Evolutionary conservation across 2,329 filamentous ascomycete species (phyloP).

Genomic region (Diaporthe destruens): DNA sequence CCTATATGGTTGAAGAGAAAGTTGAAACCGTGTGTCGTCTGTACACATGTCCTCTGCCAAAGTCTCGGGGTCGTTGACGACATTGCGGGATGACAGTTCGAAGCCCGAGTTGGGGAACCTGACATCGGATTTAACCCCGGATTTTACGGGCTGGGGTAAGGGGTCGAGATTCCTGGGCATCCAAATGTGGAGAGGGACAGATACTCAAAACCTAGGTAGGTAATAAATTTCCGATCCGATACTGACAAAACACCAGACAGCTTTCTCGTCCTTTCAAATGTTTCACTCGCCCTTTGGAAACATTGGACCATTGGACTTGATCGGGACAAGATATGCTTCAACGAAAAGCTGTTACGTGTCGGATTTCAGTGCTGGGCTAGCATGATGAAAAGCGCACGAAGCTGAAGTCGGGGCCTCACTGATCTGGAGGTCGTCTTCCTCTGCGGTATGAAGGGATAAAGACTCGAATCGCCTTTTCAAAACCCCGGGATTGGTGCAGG

Average conservation of each 20-base stretch:
- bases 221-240: background rate
- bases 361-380: background rate
- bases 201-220: too few relatives aligned
- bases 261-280: background rate
- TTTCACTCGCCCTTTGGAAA: background rate
- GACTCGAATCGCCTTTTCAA: background rate
- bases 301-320: background rate
- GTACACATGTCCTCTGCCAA: background rate
- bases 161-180: background rate
- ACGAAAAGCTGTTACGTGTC: background rate
- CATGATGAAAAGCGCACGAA: background rate
- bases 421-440: too few relatives aligned
- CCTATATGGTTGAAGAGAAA: background rate
- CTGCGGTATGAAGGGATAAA: background rate
- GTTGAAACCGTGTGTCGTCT: too few relatives aligned
- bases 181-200: background rate
- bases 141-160: slow-evolving; percentile 25
- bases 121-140: slow-evolving; percentile 33
- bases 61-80: slow-evolving; percentile 37
- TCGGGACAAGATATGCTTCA: background rate
- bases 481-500: background rate
- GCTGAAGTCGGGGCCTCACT: background rate
- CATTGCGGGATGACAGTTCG: slow-evolving; percentile 35
- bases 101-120: slow-evolving; percentile 4
- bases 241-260: too few relatives aligned